phyloP scores from a whole-genome alignment of 2,329 filamentous ascomycete genomes.

The Arthrobotrys megalospora region DNA sequence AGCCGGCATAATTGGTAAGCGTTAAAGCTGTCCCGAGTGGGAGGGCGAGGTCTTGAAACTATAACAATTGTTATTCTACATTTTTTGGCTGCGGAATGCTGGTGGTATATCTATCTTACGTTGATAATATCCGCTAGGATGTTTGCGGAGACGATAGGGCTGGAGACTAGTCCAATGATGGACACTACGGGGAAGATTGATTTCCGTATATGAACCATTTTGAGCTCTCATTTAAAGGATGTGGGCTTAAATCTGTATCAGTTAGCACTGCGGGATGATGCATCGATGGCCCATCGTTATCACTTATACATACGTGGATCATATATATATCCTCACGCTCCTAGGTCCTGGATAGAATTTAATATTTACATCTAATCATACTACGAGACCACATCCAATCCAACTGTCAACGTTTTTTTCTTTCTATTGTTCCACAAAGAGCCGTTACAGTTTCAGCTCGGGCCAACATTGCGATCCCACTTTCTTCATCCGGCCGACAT shows the following conservation, averaged over 20 bases:
- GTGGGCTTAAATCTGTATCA: not conserved
- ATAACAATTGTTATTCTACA: not conserved
- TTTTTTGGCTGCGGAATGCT: not conserved
- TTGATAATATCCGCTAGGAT: constrained; percentile 9
- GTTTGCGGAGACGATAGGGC: not conserved
- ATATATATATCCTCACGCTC: too few relatives aligned
- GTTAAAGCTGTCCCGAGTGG: constrained; percentile 1
- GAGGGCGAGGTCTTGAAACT: constrained; percentile 34
- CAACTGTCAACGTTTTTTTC: not conserved
- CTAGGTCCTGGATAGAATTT: too few relatives aligned
- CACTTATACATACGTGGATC: constrained; percentile 1
- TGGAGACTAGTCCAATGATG: not conserved
- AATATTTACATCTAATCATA: too few relatives aligned
- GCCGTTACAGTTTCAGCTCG: not conserved
- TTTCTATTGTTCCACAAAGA: constrained; percentile 23
- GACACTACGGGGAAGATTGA: not conserved
- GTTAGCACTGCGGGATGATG: too few relatives aligned
- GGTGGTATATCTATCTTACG: constrained; percentile 16
- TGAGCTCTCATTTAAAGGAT: not conserved
- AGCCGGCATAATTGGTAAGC: constrained; percentile 29
- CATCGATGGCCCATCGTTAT: not conserved
- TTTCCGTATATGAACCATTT: constrained; percentile 25
- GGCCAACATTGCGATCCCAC: constrained; percentile 3
- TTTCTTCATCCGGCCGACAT: constrained; percentile 24
- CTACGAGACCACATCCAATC: not conserved